Percentiles rank a stretch among this genome's conserved stretches.
These are phyloP conservation scores for Gillenia trifoliata DNA, from an alignment of 306 rosid genomes.

Conservation along the genomic window DNA sequence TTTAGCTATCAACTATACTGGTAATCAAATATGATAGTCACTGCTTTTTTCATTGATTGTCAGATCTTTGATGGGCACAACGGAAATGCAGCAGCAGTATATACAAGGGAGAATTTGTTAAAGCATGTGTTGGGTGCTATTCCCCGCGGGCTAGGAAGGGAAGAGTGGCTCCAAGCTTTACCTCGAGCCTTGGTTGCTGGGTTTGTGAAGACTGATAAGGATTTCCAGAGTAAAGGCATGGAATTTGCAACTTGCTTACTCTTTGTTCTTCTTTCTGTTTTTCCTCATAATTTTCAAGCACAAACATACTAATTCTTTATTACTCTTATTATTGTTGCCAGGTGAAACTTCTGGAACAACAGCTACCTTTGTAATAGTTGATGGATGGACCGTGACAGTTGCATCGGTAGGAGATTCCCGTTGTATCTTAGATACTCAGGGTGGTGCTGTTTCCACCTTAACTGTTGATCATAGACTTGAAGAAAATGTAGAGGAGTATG, in stretches of 20 bases:
- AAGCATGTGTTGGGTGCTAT: constrained; percentile 84
- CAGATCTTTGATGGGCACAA: constrained; percentile 99
- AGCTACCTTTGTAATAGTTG: constrained; percentile 87
- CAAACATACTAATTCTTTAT: constrained; percentile 14
- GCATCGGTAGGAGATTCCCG: constrained; percentile 99
- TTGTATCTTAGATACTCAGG: constrained; percentile 86
- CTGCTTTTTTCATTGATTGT: constrained; percentile 24
- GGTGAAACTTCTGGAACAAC: constrained; percentile 99
- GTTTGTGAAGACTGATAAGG: constrained; percentile 95
- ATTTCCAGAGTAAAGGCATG: constrained; percentile 82
- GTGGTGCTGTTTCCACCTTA: constrained; percentile 70
- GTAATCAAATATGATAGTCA: constrained; percentile 3
- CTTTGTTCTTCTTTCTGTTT: background rate
- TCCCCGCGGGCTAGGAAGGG: constrained; percentile 80
- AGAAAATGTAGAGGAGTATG: constrained; percentile 90
- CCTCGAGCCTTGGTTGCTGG: constrained; percentile 97
- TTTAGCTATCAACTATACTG: constrained; percentile 10
- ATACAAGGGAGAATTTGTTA: constrained; percentile 71
- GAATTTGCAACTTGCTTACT: constrained; percentile 13
- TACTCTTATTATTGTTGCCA: constrained; percentile 24
- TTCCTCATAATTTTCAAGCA: background rate
- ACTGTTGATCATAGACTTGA: constrained; percentile 96
- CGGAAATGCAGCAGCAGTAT: constrained; percentile 95
- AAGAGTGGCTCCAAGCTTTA: constrained; percentile 94
- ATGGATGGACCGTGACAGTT: constrained; percentile 97